phyloP scores from a whole-genome alignment of 768 basidiomycete species.

The Tricholoma bakamatsutake region DNA sequence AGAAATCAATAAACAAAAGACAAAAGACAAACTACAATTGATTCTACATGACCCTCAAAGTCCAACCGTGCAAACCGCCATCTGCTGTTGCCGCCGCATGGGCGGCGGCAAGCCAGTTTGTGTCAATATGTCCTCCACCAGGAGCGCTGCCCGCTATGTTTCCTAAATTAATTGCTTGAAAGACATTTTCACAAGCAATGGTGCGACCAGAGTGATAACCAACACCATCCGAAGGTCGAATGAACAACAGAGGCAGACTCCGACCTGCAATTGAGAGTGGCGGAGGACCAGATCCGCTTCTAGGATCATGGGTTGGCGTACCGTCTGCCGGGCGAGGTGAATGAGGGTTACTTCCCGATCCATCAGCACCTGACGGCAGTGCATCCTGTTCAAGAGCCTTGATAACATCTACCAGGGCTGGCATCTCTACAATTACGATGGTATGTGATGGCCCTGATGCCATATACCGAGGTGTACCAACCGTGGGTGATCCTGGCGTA shows the following conservation, averaged over 20 bases:
- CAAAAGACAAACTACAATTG: constrained; percentile 8
- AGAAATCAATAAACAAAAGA: constrained; percentile 4
- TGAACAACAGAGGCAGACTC: constrained; percentile 74
- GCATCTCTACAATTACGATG: constrained; percentile 83
- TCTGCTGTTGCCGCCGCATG: constrained; percentile 63
- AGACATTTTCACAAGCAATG: constrained; percentile 77
- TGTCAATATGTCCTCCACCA: constrained; percentile 45
- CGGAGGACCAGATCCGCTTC: constrained; percentile 24
- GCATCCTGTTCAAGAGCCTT: constrained; percentile 73
- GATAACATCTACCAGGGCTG: constrained; percentile 67
- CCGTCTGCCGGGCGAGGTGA: constrained; percentile 22
- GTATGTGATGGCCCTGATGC: constrained; percentile 58
- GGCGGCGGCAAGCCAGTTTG: constrained; percentile 70
- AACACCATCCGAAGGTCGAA: constrained; percentile 76
- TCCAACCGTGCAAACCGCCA: constrained; percentile 71
- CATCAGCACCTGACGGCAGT: constrained; percentile 36
- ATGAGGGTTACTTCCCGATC: constrained; percentile 31
- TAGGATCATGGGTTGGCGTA: constrained; percentile 19
- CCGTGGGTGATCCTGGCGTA: constrained; percentile 22
- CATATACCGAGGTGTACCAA: constrained; percentile 44
- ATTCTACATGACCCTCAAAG: constrained; percentile 67
- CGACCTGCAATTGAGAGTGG: constrained; percentile 57
- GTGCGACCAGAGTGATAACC: constrained; percentile 86
- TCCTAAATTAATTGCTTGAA: constrained; percentile 61
- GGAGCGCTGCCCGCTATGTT: constrained; percentile 42